phyloP scores from a whole-genome alignment of 1,284 basidiomycete genomes.

The Leccinum glutinopallens region DNA sequence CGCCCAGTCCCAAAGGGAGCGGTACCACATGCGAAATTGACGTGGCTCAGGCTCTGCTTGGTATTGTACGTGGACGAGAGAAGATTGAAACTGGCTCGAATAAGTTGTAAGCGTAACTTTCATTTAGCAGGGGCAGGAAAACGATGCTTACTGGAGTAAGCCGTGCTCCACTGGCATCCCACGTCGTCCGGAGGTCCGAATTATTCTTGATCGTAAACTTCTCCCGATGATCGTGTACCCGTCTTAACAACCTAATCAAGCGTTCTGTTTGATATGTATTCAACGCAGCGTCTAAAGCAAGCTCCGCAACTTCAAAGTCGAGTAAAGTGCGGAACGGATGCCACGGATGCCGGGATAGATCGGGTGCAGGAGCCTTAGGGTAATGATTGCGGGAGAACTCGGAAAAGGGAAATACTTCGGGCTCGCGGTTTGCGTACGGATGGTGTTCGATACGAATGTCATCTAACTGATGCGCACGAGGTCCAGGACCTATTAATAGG shows the following conservation, averaged over 20 bases:
- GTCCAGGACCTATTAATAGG: neutral
- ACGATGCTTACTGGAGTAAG: conserved; percentile 12
- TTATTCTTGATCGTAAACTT: conserved; percentile 9
- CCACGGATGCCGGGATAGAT: conserved; percentile 7
- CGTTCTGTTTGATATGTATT: conserved; percentile 10
- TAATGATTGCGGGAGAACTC: conserved; percentile 5
- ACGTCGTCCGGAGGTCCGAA: conserved; percentile 8
- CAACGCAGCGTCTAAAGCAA: conserved; percentile 8
- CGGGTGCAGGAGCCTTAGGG: neutral
- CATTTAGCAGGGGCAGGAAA: neutral
- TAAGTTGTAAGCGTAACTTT: neutral
- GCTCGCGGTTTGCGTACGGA: neutral
- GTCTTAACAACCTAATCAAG: conserved; percentile 11
- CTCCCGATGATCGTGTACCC: neutral
- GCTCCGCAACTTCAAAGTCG: conserved; percentile 14
- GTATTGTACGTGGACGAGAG: conserved; percentile 8
- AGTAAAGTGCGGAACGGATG: conserved; percentile 11
- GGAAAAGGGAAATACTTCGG: neutral
- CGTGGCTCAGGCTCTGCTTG: conserved; percentile 5
- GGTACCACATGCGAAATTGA: conserved; percentile 8
- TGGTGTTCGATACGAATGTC: conserved; percentile 14
- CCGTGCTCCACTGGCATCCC: conserved; percentile 7
- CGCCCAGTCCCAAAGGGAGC: conserved; percentile 22
- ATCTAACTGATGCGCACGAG: conserved; percentile 3
- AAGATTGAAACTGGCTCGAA: conserved; percentile 14